phyloP scores from a whole-genome alignment of 164 flowering plant species.

The Magnolia officinalis region DNA sequence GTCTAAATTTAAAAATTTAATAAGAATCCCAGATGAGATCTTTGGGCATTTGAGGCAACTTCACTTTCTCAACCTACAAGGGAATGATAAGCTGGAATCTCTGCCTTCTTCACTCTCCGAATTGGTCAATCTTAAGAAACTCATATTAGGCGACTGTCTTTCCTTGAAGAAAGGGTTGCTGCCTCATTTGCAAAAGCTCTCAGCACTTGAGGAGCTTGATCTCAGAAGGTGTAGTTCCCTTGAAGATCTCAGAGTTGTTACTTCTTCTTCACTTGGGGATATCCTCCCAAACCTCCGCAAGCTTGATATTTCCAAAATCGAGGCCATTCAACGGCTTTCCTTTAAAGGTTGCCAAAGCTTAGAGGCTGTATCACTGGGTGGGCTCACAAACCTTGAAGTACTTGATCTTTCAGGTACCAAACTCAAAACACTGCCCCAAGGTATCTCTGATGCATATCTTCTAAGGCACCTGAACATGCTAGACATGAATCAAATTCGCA shows the following conservation, averaged over 20 bases:
- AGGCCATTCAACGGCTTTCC: not conserved
- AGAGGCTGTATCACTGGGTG: not conserved
- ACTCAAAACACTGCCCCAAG: not conserved
- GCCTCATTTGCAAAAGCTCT: not conserved
- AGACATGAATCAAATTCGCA: not conserved
- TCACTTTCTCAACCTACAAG: not conserved
- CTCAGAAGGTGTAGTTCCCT: not conserved
- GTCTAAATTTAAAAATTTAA: not conserved
- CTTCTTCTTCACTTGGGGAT: not conserved
- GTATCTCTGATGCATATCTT: too few relatives aligned
- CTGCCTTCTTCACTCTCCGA: not conserved
- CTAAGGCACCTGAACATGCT: not conserved
- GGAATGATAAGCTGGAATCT: not conserved
- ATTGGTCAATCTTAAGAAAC: not conserved
- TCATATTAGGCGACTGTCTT: not conserved
- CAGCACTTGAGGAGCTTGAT: not conserved
- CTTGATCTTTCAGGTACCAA: conserved; percentile 2
- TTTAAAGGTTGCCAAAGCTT: conserved; percentile 2
- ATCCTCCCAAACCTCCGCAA: not conserved
- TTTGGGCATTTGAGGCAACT: not conserved
- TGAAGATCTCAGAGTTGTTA: not conserved
- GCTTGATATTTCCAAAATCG: not conserved
- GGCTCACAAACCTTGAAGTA: not conserved
- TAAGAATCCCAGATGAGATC: not conserved
- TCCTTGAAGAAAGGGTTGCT: not conserved